Conservation (phyloP, 1,284 basidiomycete species). For the Cutaneotrichosporon sp. region DNA sequence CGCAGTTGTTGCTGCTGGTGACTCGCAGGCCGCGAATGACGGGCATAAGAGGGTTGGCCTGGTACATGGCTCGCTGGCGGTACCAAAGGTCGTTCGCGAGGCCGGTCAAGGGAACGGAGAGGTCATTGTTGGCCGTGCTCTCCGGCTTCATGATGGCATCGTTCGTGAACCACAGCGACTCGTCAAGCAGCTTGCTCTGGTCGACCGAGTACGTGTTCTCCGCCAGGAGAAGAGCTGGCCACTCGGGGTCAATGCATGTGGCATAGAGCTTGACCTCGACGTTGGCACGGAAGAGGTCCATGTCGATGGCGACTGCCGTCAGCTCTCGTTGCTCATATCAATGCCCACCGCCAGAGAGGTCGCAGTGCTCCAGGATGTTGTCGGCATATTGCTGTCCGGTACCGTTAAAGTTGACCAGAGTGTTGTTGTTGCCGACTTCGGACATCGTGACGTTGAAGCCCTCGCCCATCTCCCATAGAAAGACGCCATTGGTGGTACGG, state of each 20-base stretch:
- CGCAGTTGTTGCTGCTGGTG: slow-evolving; percentile 15
- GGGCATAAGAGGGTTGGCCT: background rate
- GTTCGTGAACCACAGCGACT: slow-evolving; percentile 13
- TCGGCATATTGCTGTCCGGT: slow-evolving; percentile 17
- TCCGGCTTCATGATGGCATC: slow-evolving; percentile 7
- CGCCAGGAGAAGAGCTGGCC: slow-evolving; percentile 17
- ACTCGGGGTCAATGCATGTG: slow-evolving; percentile 22
- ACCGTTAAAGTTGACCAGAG: slow-evolving; percentile 16
- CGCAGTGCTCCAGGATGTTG: slow-evolving; percentile 17
- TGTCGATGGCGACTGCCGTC: slow-evolving; percentile 12
- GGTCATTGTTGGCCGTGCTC: slow-evolving; percentile 1
- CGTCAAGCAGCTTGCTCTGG: slow-evolving; percentile 7
- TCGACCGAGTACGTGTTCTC: slow-evolving; percentile 13
- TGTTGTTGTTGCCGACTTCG: slow-evolving; percentile 7
- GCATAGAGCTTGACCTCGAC: slow-evolving; percentile 17
- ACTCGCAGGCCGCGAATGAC: slow-evolving; percentile 12
- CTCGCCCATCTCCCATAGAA: slow-evolving; percentile 23
- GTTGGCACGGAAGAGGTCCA: slow-evolving; percentile 16
- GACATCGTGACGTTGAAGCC: slow-evolving; percentile 13
- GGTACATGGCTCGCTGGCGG: slow-evolving; percentile 14
- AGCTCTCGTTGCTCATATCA: background rate
- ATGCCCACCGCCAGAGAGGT: slow-evolving; percentile 13
- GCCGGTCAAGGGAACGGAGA: slow-evolving; percentile 7
- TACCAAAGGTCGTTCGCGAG: slow-evolving; percentile 18
- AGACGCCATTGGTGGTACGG: slow-evolving; percentile 20